phyloP scores from a whole-genome alignment of 2,329 filamentous ascomycete species.

The Scortechinia acanthostroma region DNA sequence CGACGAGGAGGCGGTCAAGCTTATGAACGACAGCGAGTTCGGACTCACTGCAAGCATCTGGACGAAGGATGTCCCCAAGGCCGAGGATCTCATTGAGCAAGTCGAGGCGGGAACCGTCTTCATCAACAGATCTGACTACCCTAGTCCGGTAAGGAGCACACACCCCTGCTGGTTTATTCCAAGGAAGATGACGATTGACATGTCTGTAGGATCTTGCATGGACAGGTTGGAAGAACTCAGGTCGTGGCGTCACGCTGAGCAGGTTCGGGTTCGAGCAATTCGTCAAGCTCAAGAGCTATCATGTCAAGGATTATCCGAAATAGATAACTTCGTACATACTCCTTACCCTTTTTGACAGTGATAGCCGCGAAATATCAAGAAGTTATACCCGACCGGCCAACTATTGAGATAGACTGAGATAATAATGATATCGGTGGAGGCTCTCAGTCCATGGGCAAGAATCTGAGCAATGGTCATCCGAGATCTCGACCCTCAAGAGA shows the following conservation, averaged over 20 bases:
- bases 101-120: conserved; percentile 93
- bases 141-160: conserved; percentile 67
- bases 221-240: conserved; percentile 97
- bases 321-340: conserved; percentile 18
- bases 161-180: conserved; percentile 5
- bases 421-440: too few species aligned
- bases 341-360: too few species aligned
- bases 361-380: too few species aligned
- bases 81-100: conserved; percentile 68
- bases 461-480: too few species aligned
- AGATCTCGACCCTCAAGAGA: too few species aligned
- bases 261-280: conserved; percentile 91
- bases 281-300: conserved; percentile 91
- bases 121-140: conserved; percentile 88
- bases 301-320: conserved; percentile 75
- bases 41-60: conserved; percentile 94
- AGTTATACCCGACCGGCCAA: too few species aligned
- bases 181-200: conserved; percentile 5
- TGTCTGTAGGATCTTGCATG: conserved; percentile 71
- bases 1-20: conserved; percentile 72
- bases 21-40: conserved; percentile 95
- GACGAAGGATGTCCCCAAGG: conserved; percentile 78
- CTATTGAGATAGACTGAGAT: too few species aligned
- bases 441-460: too few species aligned
- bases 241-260: conserved; percentile 83